phyloP scores from a whole-genome alignment of 2,329 filamentous ascomycete species.

The Neophaeococcomyces aloes region DNA sequence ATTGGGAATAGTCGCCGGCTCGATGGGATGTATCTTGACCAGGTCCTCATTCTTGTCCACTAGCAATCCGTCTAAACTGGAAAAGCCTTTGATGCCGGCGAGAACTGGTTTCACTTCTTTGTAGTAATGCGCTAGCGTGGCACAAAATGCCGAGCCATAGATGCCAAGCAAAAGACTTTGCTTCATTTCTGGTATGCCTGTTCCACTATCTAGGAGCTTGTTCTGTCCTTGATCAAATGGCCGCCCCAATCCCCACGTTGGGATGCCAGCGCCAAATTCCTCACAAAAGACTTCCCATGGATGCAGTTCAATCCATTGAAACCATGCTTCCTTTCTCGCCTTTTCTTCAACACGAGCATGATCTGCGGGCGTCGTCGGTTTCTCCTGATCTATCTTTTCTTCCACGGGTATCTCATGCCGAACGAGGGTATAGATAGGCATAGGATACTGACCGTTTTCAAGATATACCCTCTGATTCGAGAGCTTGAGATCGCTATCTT shows the following conservation, averaged over 20 bases:
- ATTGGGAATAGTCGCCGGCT: conserved; percentile 84
- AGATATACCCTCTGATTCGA: conserved; percentile 74
- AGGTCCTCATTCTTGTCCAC: conserved; percentile 73
- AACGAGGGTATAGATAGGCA: conserved; percentile 93
- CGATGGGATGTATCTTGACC: conserved; percentile 86
- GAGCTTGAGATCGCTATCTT: conserved; percentile 73
- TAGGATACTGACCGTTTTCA: conserved; percentile 65
- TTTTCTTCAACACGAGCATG: conserved; percentile 34
- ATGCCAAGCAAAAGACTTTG: conserved; percentile 79
- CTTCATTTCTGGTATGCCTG: conserved; percentile 72
- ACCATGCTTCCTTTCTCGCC: conserved; percentile 64
- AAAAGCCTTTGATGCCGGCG: conserved; percentile 62
- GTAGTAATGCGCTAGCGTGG: conserved; percentile 91
- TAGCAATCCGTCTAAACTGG: conserved; percentile 69
- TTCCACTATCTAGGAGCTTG: conserved; percentile 50
- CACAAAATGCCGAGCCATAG: conserved; percentile 95
- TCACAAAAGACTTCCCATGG: conserved; percentile 95
- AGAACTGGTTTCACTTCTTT: conserved; percentile 80
- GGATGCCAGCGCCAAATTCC: conserved; percentile 81
- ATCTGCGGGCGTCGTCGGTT: conserved; percentile 23
- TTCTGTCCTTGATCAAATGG: conserved; percentile 65
- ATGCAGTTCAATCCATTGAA: conserved; percentile 95
- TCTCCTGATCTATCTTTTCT: conserved; percentile 31
- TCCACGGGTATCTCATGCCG: conserved; percentile 81
- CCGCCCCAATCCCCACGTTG: conserved; percentile 84